Conservation (phyloP, 768 basidiomycete genomes). For the Lentinula lateritia region DNA sequence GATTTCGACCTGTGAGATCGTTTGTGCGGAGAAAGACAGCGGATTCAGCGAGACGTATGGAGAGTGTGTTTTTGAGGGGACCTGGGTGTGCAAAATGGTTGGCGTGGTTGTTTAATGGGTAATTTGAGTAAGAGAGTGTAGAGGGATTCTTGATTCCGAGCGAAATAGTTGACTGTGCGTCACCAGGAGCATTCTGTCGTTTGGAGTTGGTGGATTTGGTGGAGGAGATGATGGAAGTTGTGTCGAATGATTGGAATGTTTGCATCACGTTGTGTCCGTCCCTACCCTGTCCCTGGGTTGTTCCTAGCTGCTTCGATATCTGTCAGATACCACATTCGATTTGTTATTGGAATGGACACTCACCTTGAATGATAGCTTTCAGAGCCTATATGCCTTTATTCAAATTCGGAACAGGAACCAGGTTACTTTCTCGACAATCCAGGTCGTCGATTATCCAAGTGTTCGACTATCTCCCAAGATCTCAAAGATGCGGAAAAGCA, state of each 20-base stretch:
- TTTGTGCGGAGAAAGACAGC: conserved; percentile 60
- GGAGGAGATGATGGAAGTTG: not conserved
- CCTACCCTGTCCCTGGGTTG: not conserved
- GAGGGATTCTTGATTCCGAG: not conserved
- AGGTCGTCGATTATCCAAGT: too few species aligned
- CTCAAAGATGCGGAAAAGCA: not conserved
- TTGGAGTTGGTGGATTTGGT: not conserved
- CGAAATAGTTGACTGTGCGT: not conserved
- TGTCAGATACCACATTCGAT: not conserved
- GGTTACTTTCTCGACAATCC: too few species aligned
- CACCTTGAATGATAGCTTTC: not conserved
- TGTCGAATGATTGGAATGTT: not conserved
- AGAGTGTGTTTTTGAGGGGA: conserved; percentile 36
- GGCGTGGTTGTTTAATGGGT: too few species aligned
- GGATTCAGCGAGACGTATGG: conserved; percentile 65
- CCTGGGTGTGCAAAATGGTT: not conserved
- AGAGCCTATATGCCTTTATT: too few species aligned
- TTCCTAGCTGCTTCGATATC: not conserved
- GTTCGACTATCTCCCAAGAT: not conserved
- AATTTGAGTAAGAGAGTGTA: not conserved
- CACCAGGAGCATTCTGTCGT: not conserved
- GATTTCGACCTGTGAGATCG: conserved; percentile 32
- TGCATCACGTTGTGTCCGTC: not conserved
- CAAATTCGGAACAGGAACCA: too few species aligned
- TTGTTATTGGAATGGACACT: not conserved